Evolutionary conservation across 495 filamentous ascomycete species (phyloP), one percentile per base, ranked within the genome.

Genomic region (Rusavskia elegans): DNA sequence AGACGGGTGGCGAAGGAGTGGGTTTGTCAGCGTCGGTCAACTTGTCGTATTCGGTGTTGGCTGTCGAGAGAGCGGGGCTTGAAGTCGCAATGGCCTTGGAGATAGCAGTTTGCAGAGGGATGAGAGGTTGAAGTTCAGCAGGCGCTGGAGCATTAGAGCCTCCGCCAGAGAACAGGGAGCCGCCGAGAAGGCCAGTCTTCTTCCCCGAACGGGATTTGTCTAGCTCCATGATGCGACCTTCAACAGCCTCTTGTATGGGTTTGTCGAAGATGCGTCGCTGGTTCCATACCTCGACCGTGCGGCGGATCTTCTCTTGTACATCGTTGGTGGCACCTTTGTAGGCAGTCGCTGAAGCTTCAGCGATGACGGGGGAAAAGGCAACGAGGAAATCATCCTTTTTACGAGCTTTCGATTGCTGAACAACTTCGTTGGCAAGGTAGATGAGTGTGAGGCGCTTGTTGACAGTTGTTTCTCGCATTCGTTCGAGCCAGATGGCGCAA

Each of bases 351-450:
- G 81, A 83, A 9, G 87, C 89, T 60, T 97, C 93, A 2, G 82
- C 87, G 51, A 98, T 84, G 59, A 94, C 79, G 9, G 89, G 87
- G 4, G 87, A 83, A 65, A 95, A 96, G 5, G 92, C 89, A 27
- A 83, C 77, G 16, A 95, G 67, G 58, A 99, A 99, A 51, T 99
- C 92, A 32, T 88, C 79, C 68, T 93, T 95, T 42, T 80, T 78
- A 40, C 89, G 84, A 20, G 83, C 87, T 62, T 90, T 93, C 10
- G 89, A 94, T 62, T 96, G 90, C 62, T 99, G 92, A 21, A 83
- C 82, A 41, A 99, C 87, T 72, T 99, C 92, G 70, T 99, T 99
- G 46, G 89, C 89, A 38, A 99, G 80, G 64, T 97, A 97, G 45
- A 99, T 79, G 57, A 97, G 76, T 59, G 85, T 96, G 48, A 99